These are phyloP conservation scores for Podospora anserina DNA, from an alignment of 495 filamentous ascomycete genomes.

Conservation along the genomic window DNA sequence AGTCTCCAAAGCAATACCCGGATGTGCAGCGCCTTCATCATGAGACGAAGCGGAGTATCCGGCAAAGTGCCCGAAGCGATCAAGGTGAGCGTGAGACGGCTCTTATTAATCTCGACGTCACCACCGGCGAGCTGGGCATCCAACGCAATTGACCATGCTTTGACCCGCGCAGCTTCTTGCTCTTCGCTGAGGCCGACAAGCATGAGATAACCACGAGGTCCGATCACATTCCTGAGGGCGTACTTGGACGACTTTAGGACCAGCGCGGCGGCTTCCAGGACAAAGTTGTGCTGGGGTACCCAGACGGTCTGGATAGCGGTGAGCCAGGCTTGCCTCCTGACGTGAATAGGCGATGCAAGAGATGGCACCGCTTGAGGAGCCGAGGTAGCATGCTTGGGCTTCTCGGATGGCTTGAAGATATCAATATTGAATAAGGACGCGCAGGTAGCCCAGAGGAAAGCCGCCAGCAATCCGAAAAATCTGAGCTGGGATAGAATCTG, in stretches of 20 bases:
- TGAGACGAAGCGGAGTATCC: conserved; percentile 75
- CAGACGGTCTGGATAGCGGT: conserved; percentile 93
- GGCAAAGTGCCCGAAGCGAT: conserved; percentile 87
- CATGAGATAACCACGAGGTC: conserved; percentile 68
- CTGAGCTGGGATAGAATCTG: conserved; percentile 52
- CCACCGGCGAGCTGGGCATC: conserved; percentile 95
- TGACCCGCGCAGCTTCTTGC: conserved; percentile 79
- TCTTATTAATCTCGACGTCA: conserved; percentile 84
- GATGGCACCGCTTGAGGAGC: conserved; percentile 58
- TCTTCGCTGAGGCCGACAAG: conserved; percentile 79
- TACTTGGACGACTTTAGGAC: conserved; percentile 76
- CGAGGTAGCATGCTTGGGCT: conserved; percentile 32
- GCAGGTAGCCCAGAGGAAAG: conserved; percentile 64
- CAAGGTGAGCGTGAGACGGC: conserved; percentile 79
- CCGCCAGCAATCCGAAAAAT: conserved; percentile 59
- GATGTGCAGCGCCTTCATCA: conserved; percentile 90
- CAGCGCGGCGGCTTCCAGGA: conserved; percentile 79
- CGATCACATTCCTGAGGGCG: conserved; percentile 72
- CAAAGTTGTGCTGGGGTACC: conserved; percentile 83
- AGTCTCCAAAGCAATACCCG: conserved; percentile 83
- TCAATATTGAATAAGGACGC: conserved; percentile 60
- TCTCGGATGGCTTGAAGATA: conserved; percentile 42
- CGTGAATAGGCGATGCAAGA: conserved; percentile 76
- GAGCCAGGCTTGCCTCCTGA: conserved; percentile 86
- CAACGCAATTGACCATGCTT: conserved; percentile 91